These are phyloP conservation scores for Puccinellia tenuiflora DNA, from an alignment of 176 grass and related monocot genomes.

Conservation along the genomic window DNA sequence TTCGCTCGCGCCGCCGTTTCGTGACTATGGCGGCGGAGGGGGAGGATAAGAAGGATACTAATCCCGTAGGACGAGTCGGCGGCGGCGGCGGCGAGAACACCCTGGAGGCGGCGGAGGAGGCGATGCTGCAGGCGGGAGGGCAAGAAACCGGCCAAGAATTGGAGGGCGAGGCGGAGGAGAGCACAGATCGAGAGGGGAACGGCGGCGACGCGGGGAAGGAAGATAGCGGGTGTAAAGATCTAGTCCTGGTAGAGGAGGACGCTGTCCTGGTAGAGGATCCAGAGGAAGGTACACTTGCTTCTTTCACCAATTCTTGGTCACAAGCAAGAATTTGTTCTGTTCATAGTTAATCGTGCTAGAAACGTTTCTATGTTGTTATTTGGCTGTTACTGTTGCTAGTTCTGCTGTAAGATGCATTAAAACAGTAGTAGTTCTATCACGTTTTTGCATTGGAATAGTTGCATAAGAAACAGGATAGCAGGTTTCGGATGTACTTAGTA, in stretches of 20 bases:
- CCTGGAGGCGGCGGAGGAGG: background rate
- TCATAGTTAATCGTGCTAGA: background rate
- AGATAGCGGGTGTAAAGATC: slow-evolving; percentile 14
- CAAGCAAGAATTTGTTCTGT: background rate
- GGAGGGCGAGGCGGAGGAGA: background rate
- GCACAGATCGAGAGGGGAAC: slow-evolving; percentile 10
- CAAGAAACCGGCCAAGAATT: background rate
- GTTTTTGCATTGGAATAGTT: slow-evolving; percentile 1
- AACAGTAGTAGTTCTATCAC: background rate
- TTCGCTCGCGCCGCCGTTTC: background rate
- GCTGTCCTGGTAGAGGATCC: slow-evolving; percentile 29
- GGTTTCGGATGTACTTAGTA: background rate
- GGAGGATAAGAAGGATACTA: slow-evolving; percentile 23
- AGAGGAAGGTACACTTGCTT: slow-evolving; percentile 25
- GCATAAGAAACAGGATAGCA: background rate
- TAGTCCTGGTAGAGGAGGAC: slow-evolving; percentile 23
- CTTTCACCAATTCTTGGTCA: background rate
- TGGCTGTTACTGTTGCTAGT: background rate
- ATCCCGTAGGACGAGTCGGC: background rate
- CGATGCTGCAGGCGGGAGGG: background rate
- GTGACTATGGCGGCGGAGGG: slow-evolving; percentile 45
- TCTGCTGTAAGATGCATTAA: background rate
- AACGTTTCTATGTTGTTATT: background rate
- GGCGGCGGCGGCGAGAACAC: slow-evolving; percentile 3
- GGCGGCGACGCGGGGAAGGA: background rate